Conservation (phyloP, 345 rosid genomes). For the Camelina sativa region DNA sequence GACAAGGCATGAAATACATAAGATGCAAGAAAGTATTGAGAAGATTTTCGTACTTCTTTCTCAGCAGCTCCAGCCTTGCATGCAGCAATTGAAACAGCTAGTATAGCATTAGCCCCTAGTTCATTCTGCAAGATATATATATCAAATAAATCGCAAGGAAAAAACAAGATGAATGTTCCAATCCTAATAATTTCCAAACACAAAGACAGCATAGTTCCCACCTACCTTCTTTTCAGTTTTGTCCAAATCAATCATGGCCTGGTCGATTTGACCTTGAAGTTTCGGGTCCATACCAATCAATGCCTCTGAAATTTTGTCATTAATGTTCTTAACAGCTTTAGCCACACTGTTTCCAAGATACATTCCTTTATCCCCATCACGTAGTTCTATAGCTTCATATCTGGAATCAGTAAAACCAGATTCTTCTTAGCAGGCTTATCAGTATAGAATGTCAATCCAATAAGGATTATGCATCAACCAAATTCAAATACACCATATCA, state of each 20-base stretch:
- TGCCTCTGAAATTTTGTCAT: slow-evolving; percentile 83
- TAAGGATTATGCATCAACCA: neutral
- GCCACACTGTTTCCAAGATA: slow-evolving; percentile 91
- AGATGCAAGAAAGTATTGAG: neutral
- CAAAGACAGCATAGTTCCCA: slow-evolving; percentile 4
- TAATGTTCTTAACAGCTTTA: slow-evolving; percentile 90
- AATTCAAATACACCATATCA: slow-evolving; percentile 6
- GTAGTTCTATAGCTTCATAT: slow-evolving; percentile 93
- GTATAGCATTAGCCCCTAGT: slow-evolving; percentile 91
- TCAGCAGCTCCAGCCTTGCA: slow-evolving; percentile 99
- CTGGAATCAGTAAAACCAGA: slow-evolving; percentile 43
- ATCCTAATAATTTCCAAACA: neutral
- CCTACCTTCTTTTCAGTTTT: slow-evolving; percentile 92
- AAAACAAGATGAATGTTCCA: neutral
- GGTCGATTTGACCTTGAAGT: slow-evolving; percentile 88
- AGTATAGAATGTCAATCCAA: neutral
- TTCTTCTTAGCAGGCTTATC: slow-evolving; percentile 25
- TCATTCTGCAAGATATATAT: slow-evolving; percentile 57
- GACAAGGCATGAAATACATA: neutral
- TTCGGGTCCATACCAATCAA: slow-evolving; percentile 97
- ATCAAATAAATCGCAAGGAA: neutral
- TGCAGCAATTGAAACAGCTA: slow-evolving; percentile 97
- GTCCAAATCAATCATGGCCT: slow-evolving; percentile 97
- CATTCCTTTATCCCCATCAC: slow-evolving; percentile 92
- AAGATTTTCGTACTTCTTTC: slow-evolving; percentile 64